Base-by-base conservation (phyloP, 805 yeast genomes). In the Starmerella bombi region DNA sequence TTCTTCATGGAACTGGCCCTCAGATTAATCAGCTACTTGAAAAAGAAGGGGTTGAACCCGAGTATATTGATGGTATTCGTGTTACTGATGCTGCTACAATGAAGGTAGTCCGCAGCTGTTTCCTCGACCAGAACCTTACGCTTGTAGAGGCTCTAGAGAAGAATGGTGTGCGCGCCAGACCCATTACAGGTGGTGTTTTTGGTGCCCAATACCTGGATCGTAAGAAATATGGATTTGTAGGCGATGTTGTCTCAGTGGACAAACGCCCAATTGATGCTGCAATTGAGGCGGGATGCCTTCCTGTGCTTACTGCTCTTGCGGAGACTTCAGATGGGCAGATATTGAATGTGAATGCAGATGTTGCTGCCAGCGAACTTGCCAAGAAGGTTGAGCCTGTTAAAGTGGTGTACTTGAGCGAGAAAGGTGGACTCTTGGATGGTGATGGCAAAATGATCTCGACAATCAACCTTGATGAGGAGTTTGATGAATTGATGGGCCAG, bases 1-100 rank as follows among this genome's bases (percentile, higher is more conserved):
- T 91, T 8, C 71, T 91, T 43, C 99, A 91, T 59, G 99, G 99
- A 22, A 91, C 98, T 1, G 99, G 99, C 16, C 99, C 99, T 5
- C 99, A 91, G 64, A 91, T 91, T 65, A 91, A 91, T 59, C 93
- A 81, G 55, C 74, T 85, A 51, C 70, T 91, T 44, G 98, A 91
- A 62, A 77, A 77, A 38, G 93, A 83, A 61, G 95, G 95, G 31
- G 83, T 91, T 25, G 96, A 82, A 60, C 97, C 99, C 4, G 84
- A 82, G 50, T 91, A 91, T 60, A 80, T 78, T 46, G 97, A 91
- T 57, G 99, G 99, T 7, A 91, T 91, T 54, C 75, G 99, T 57
- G 83, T 91, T 59, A 91, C 99, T 20, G 93, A 91, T 60, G 78
- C 81, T 43, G 75, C 79, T 51, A 91, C 98, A 20, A 91, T 91